These are phyloP conservation scores for Zygoascus hellenicus DNA, from an alignment of 1,139 yeast genomes.

Conservation along the genomic window DNA sequence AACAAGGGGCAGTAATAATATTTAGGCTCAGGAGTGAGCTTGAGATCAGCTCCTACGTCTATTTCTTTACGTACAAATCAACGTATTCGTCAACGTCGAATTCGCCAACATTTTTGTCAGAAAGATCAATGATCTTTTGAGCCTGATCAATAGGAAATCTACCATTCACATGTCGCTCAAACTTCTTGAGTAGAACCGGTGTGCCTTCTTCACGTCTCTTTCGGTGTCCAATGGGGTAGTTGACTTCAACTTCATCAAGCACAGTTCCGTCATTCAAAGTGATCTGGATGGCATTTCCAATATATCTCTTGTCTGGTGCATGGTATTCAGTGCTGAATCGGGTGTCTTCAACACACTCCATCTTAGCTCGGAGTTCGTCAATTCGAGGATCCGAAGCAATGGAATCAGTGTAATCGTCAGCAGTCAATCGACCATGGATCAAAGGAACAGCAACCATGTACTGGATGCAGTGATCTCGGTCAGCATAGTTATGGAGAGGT, in stretches of 20 bases:
- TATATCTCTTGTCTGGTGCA: constrained; percentile 51
- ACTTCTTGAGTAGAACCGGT: constrained; percentile 47
- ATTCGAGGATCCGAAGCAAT: constrained; percentile 48
- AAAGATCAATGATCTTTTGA: constrained; percentile 36
- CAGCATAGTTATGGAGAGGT: constrained; percentile 55
- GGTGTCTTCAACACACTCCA: constrained; percentile 48
- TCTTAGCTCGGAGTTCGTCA: constrained; percentile 48
- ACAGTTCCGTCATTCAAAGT: constrained; percentile 50
- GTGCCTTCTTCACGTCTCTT: constrained; percentile 54
- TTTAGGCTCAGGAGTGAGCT: too few relatives aligned
- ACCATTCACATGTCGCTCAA: constrained; percentile 45
- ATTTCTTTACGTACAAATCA: constrained; percentile 37
- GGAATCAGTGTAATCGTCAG: constrained; percentile 50
- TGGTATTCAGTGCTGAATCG: constrained; percentile 48
- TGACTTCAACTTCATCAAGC: constrained; percentile 48
- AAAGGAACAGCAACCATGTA: constrained; percentile 56
- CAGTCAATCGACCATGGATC: constrained; percentile 49
- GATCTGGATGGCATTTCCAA: constrained; percentile 48
- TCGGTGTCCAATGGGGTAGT: constrained; percentile 55
- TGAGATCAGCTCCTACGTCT: background rate
- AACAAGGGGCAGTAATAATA: too few relatives aligned
- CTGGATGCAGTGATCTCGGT: constrained; percentile 58
- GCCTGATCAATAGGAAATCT: constrained; percentile 40
- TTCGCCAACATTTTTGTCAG: constrained; percentile 36
- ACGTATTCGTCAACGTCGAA: constrained; percentile 47